Percentiles rank a stretch among this genome's conserved stretches.
Evolutionary conservation across 768 basidiomycete genomes (phyloP).

Genomic region (Mrakia hoshinonis): DNA sequence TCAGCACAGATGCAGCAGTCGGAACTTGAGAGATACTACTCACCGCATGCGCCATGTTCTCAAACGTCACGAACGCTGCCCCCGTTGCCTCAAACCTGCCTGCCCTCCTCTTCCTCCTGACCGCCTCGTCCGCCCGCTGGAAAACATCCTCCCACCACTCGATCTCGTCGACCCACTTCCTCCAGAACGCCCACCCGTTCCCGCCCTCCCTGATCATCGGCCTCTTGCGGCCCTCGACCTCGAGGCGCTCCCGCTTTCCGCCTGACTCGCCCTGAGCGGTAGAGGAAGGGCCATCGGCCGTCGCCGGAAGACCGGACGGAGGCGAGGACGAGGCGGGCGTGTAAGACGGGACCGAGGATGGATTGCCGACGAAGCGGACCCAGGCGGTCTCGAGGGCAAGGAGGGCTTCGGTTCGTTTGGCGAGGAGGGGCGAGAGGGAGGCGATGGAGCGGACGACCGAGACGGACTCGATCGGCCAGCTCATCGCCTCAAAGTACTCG

Average conservation of each 20-base stretch:
- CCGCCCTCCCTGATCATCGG: slow-evolving; percentile 21
- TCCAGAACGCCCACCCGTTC: slow-evolving; percentile 24
- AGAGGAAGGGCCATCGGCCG: neutral
- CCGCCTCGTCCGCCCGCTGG: slow-evolving; percentile 69
- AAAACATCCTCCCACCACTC: slow-evolving; percentile 77
- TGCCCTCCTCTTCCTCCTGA: slow-evolving; percentile 58
- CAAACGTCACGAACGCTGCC: slow-evolving; percentile 90
- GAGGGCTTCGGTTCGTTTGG: slow-evolving; percentile 70
- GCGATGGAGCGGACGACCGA: slow-evolving; percentile 77
- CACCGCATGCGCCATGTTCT: slow-evolving; percentile 39
- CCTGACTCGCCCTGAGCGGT: neutral
- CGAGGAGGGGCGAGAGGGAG: slow-evolving; percentile 60
- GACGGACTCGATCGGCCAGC: slow-evolving; percentile 73
- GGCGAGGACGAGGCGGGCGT: neutral
- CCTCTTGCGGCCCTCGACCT: slow-evolving; percentile 21
- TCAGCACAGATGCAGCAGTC: no score
- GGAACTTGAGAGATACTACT: no score
- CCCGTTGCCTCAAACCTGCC: slow-evolving; percentile 75
- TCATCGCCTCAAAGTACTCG: slow-evolving; percentile 27
- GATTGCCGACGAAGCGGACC: slow-evolving; percentile 89
- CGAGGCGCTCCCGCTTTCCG: neutral
- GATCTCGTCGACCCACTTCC: slow-evolving; percentile 69
- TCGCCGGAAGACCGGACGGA: neutral
- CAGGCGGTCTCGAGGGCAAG: slow-evolving; percentile 72
- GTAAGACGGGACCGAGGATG: slow-evolving; percentile 72